phyloP scores from a whole-genome alignment of 2,329 filamentous ascomycete species.

The Colletotrichum musicola region DNA sequence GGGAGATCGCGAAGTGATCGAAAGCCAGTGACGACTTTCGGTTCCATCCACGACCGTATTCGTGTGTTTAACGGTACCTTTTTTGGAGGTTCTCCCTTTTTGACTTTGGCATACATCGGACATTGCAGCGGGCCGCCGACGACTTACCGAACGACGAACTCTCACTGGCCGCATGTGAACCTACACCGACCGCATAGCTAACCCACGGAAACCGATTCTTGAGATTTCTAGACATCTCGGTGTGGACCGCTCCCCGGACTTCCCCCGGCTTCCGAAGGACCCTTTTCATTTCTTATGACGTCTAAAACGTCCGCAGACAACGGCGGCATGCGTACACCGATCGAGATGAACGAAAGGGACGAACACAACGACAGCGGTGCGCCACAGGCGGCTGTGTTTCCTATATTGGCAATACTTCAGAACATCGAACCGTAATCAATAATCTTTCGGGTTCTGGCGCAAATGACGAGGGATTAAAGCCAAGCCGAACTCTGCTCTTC shows the following conservation, averaged over 20 bases:
- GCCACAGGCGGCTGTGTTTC: neutral
- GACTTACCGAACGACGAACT: too few relatives aligned
- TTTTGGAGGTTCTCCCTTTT: too few relatives aligned
- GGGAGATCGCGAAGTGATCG: too few relatives aligned
- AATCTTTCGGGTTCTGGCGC: neutral
- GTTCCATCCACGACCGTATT: too few relatives aligned
- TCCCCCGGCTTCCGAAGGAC: neutral
- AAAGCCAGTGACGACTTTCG: too few relatives aligned
- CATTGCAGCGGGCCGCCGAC: too few relatives aligned
- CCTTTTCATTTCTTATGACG: neutral
- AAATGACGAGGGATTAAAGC: neutral
- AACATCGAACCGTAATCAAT: neutral
- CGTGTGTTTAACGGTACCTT: too few relatives aligned
- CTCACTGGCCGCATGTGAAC: neutral
- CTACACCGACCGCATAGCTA: neutral
- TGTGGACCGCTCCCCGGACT: neutral
- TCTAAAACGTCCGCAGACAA: neutral
- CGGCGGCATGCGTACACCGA: conserved; percentile 1
- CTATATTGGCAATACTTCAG: neutral
- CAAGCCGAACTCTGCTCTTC: conserved; percentile 1
- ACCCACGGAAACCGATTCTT: neutral
- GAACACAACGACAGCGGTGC: neutral
- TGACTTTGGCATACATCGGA: too few relatives aligned
- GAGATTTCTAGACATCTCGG: too few relatives aligned
- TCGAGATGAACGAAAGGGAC: neutral